Evolutionary conservation across 352 stramenopile species (phyloP), one percentile per base, ranked within the genome.

Genomic region (Phytophthora palmivora): DNA sequence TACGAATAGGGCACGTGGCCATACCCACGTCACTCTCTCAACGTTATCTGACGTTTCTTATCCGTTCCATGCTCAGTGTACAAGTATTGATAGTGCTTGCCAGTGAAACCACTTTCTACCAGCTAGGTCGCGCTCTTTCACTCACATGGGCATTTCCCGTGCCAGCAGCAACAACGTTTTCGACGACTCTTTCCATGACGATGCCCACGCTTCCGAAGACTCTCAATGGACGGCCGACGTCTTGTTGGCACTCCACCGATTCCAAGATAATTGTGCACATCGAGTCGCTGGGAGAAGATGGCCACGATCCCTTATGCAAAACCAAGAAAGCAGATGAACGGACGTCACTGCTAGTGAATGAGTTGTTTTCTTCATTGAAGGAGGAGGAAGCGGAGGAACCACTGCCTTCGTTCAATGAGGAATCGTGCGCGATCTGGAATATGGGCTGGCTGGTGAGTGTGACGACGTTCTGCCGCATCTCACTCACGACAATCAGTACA

Each of bases 401-500:
- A 9, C 22, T 73, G 21, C 78, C 78, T 8, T 74, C 76, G 39
- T 71, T 74, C 16, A 43, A 60, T 36, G 74, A 89, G 39, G 84
- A 93, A 62, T 73, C 80, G 28, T 76, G 59, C 34, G 76, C 82
- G 42, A 88, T 93, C 63, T 93, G 82, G 82, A 85, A 70, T 59
- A 94, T 94, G 83, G 83, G 80, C 45, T 94, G 82, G 84, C 81
- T 91, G 37, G 85, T 94, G n/a, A 91, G 79, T 56, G 72, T 94
- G 18, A 75, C 85, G 21, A 94, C 85, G 8, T 90, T 94, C 52
- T 91, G 82, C 57, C 78, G 84, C 18, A 89, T 92, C 63, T 88
- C 82, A 58, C 71, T 92, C 10, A 79, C 85, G 12, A 90, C 85
- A 12, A 89, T 94, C 59, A 88, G 77, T 51, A 88, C 80, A 32